Evolutionary conservation across 192 early-diverging fungal species (phyloP), one percentile per base, ranked within the genome.

Genomic region (Umbelopsis isabellina): DNA sequence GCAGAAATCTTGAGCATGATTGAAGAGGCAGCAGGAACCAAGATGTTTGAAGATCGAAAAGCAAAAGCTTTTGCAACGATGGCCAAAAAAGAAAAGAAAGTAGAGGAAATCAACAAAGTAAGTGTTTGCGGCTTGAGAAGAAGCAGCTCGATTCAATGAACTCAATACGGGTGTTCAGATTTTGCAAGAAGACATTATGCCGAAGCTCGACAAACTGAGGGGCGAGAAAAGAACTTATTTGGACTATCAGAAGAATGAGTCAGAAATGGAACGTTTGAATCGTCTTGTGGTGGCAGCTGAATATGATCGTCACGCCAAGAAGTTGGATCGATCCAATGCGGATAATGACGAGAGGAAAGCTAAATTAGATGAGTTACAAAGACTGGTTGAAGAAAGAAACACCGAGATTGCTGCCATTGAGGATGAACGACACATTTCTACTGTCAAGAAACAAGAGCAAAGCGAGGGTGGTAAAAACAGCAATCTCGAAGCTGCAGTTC

Each of bases 41-140:
- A 95, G 46, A 97, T 99, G 95, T 99, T 94, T 80, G 98, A 99
- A 78, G 98, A 99, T 75, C 82, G 93, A 70, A 99, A 98, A 75
- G 91, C 93, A 52, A 97, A 96, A 82, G 98, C 98, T 4, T 82
- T 92, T 45, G 91, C 91, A 72, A 94, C 93, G 3, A 97, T 99
- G 80, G 86, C 83, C 3, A 98, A 98, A 75, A 98, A 99, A 79
- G 97, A 97, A 67, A 91, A 90, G 51, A 98, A 97, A 79, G 87
- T 98, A 9, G 92, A 93, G 8, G 95, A 99, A 71, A 97, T 97
- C 55, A 91, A 88, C 13, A 77, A 81, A 23, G 88, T 89, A 79
- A 72, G 41, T 52, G 27, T 30, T 30, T 30, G 27, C 27, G 27
- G 27, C 27, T 30, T 30, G 27, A 30, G 3, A 30, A 2, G 27